Evolutionary conservation across 2,329 filamentous ascomycete species (phyloP).

Genomic region (Phialocephala subalpina): DNA sequence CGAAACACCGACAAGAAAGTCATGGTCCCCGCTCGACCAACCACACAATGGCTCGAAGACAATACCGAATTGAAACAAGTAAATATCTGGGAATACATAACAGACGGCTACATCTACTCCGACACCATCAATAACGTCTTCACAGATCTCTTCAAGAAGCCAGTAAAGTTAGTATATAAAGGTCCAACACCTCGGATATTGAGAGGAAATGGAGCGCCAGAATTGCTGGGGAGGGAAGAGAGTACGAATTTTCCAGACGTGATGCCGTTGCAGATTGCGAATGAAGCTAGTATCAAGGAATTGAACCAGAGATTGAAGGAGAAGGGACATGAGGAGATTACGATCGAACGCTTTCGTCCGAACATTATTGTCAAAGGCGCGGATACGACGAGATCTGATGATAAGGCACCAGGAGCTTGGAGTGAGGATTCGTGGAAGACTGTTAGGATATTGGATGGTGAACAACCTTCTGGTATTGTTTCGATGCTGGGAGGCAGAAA

Average conservation of each 20-base stretch:
- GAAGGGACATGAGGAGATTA: conserved; percentile 55
- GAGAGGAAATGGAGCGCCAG: conserved; percentile 61
- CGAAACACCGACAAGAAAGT: conserved; percentile 49
- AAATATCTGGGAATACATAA: conserved; percentile 66
- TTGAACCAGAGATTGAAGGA: conserved; percentile 60
- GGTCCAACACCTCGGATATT: conserved; percentile 63
- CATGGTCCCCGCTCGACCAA: conserved; percentile 62
- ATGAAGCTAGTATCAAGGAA: conserved; percentile 62
- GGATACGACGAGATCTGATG: conserved; percentile 32
- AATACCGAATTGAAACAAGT: conserved; percentile 59
- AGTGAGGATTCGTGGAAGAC: conserved; percentile 70
- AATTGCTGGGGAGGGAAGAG: conserved; percentile 60
- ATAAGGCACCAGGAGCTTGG: conserved; percentile 55
- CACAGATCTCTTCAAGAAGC: conserved; percentile 60
- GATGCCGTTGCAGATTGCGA: conserved; percentile 63
- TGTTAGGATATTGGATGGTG: conserved; percentile 51
- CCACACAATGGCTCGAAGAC: conserved; percentile 57
- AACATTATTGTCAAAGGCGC: conserved; percentile 67
- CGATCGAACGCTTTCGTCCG: conserved; percentile 68
- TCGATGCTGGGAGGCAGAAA: conserved; percentile 14
- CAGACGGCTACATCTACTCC: conserved; percentile 63
- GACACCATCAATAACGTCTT: conserved; percentile 60
- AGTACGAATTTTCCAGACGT: conserved; percentile 67
- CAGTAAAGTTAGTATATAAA: conserved; percentile 68
- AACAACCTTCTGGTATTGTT: conserved; percentile 4